Evolutionary conservation across 2,329 filamentous ascomycete genomes (phyloP).

Genomic region (Coniochaeta sp.): DNA sequence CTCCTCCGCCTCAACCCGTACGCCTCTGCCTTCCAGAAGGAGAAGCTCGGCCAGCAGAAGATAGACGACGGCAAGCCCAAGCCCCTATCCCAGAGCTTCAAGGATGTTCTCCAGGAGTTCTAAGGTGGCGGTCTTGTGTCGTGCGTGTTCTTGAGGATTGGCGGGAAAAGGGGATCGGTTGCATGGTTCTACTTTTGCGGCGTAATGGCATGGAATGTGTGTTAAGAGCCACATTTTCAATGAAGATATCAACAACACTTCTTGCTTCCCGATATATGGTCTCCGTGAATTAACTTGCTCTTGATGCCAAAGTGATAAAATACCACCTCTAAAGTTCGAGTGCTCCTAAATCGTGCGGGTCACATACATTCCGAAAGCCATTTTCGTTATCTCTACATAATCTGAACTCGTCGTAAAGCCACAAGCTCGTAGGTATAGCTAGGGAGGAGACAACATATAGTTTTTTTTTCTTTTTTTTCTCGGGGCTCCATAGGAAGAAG

Average conservation of each 20-base stretch:
- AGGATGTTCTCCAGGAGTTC: conserved; percentile 14
- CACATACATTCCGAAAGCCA: too few species aligned
- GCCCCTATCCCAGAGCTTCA: conserved; percentile 12
- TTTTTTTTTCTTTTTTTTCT: too few species aligned
- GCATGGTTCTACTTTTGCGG: conserved; percentile 3
- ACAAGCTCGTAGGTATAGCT: too few species aligned
- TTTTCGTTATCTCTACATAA: too few species aligned
- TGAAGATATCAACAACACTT: conserved; percentile 1
- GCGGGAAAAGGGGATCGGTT: conserved; percentile 3
- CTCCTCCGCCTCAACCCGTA: conserved; percentile 98
- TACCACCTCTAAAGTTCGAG: neutral
- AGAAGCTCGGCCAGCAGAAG: conserved; percentile 62
- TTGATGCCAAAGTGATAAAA: neutral
- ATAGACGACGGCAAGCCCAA: conserved; percentile 14
- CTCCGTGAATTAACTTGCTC: neutral
- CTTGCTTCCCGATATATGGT: neutral
- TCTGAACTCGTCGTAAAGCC: too few species aligned
- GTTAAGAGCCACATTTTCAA: conserved; percentile 3
- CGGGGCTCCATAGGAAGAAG: too few species aligned
- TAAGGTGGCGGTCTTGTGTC: conserved; percentile 7
- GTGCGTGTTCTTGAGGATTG: neutral
- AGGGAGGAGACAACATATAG: too few species aligned
- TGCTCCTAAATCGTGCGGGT: neutral
- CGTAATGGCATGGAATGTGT: conserved; percentile 3
- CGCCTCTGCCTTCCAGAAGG: conserved; percentile 81